Base-by-base conservation (phyloP, 179 eudicot species). In the Silene noctiflora region DNA sequence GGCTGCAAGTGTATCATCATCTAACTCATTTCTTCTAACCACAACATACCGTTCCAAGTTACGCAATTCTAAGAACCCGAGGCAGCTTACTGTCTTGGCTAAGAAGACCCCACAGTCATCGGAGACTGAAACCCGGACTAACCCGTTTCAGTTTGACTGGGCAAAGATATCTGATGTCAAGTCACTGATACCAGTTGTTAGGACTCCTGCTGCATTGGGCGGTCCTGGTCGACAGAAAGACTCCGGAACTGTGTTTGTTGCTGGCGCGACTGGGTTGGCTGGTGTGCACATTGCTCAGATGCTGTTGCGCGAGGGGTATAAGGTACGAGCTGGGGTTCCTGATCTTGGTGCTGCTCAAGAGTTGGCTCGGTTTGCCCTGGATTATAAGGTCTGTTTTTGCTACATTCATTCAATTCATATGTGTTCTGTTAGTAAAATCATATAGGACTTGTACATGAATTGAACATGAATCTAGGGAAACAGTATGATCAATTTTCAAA, bases 261-360 rank as follows among this genome's bases (percentile, higher is more conserved):
- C 97, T 1, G 98, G 99, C 0, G 99, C 91, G 0, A 83, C 89
- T 6, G 99, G 99, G n/a, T 95, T 81, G 77, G 86, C 91, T 0
- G 99, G 99, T 0, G 77, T 79, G 19, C 89, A 98, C 69, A 87
- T 96, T 81, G 85, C 91, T 4, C 96, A 89, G 75, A 75, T 80
- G 48, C 75, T 96, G 75, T 60, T 96, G 60, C 85, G 96, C 0
- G 78, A 91, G 74, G 99, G 98, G 11, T 96, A 90, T 29, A 84
- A 76, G 63, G 98, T 96, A 1, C 88, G 99, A 63, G 98, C 98
- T 48, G 99, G 99, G 3, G 99, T 96, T 22, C 77, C 94, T 6
- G 94, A 93, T 66, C 91, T 96, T 67, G 90, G 74, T 76, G 88
- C 92, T 76, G 98, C 99, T 4, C 97, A 89, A 73, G 97, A 93